Percentiles rank a stretch among this genome's conserved stretches.
Conservation (phyloP, 2,329 filamentous ascomycete genomes). For the Cladorrhinum sp. region DNA sequence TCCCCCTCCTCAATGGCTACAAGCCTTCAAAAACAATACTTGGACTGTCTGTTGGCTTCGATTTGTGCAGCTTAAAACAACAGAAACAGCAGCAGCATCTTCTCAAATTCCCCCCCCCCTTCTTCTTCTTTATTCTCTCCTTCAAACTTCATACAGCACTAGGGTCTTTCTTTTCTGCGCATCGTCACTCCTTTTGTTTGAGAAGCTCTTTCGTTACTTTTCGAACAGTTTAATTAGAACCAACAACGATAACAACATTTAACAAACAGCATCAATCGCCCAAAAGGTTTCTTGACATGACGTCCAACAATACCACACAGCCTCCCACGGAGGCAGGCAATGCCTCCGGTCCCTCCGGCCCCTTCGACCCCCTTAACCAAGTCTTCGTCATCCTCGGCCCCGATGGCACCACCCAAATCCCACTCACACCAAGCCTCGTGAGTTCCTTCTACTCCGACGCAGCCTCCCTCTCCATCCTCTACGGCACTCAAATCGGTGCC, state of each 20-base stretch:
- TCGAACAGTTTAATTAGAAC: too few species aligned
- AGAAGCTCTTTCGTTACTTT: background rate
- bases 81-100: background rate
- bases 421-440: slow-evolving; percentile 34
- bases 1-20: background rate
- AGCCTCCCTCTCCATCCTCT: slow-evolving; percentile 43
- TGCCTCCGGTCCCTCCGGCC: background rate
- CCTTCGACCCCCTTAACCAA: slow-evolving; percentile 38
- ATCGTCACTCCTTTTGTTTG: background rate
- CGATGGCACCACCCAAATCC: slow-evolving; percentile 33
- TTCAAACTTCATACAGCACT: too few species aligned
- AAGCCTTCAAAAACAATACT: background rate
- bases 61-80: background rate
- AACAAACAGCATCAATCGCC: background rate
- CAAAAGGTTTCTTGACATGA: background rate
- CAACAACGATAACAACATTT: background rate
- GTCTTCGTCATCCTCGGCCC: slow-evolving; percentile 34
- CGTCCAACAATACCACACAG: background rate
- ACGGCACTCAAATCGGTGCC: slow-evolving; percentile 67
- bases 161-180: too few species aligned
- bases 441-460: slow-evolving; percentile 34
- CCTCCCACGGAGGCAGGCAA: background rate
- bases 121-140: background rate
- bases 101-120: background rate
- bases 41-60: background rate